Evolutionary conservation across 2,329 filamentous ascomycete genomes (phyloP).

Genomic region (Laburnicola sp.): DNA sequence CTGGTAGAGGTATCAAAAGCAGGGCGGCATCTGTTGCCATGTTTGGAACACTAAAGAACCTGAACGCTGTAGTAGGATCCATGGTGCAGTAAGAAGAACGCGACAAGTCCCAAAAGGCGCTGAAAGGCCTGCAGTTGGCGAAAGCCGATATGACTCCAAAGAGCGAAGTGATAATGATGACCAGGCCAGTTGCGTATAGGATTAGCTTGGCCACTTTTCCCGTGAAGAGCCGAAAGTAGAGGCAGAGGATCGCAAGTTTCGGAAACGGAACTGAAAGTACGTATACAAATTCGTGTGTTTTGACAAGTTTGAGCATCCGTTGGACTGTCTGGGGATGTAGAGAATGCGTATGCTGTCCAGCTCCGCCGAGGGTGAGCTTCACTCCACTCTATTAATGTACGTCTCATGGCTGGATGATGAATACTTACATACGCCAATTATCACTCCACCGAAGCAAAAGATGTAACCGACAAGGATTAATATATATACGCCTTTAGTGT

Average conservation of each 20-base stretch:
- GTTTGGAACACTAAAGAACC: constrained; percentile 39
- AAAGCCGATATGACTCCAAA: constrained; percentile 18
- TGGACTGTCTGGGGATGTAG: constrained; percentile 14
- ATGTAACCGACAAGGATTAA: constrained; percentile 20
- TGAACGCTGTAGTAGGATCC: constrained; percentile 15
- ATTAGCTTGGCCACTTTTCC: constrained; percentile 8
- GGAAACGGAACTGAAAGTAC: constrained; percentile 21
- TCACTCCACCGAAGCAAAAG: constrained; percentile 21
- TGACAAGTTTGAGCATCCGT: constrained; percentile 19
- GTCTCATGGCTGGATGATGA: not conserved
- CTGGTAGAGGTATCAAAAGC: constrained; percentile 41
- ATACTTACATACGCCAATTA: constrained; percentile 22
- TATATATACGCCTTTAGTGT: constrained; percentile 12
- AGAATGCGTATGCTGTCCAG: constrained; percentile 18
- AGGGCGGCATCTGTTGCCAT: constrained; percentile 44
- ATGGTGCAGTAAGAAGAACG: constrained; percentile 15
- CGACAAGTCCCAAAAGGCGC: constrained; percentile 15
- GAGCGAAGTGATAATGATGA: constrained; percentile 17
- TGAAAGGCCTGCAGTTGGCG: constrained; percentile 21
- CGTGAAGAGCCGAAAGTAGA: constrained; percentile 25
- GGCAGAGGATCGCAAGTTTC: constrained; percentile 23
- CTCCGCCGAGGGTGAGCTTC: constrained; percentile 21
- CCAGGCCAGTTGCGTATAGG: constrained; percentile 14
- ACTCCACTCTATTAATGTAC: constrained; percentile 15
- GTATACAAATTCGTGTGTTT: constrained; percentile 23